Percentiles rank a stretch among this genome's conserved stretches.
Conservation (phyloP, 78 protist genomes). For the Pelomyxa schiedti region DNA sequence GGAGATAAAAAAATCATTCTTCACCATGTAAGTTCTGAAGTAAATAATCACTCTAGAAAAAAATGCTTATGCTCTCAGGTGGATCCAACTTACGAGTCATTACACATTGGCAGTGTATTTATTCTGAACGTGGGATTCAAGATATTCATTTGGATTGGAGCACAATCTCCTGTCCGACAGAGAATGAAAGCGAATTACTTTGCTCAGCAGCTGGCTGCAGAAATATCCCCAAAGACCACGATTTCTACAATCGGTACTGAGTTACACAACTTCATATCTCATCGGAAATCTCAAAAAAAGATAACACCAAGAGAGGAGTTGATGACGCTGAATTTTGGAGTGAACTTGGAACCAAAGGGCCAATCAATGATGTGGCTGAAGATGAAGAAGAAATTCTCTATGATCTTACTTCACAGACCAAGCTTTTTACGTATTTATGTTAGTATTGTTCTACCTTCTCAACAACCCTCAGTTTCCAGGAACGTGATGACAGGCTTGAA, state of each 20-base stretch:
- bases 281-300: no score
- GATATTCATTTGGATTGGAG: slow-evolving; percentile 19
- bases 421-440: no score
- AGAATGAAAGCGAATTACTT: slow-evolving; percentile 19
- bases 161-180: neutral
- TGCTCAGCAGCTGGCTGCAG: neutral
- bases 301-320: neutral
- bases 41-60: neutral
- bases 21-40: neutral
- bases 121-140: slow-evolving; percentile 13
- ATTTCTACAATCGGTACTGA: no score
- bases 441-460: no score
- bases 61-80: slow-evolving; percentile 4
- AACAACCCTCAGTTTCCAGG: no score
- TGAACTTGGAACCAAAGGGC: neutral
- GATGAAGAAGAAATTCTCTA: no score
- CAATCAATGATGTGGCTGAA: no score
- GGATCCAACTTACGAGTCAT: neutral
- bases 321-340: neutral
- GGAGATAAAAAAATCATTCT: neutral
- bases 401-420: no score
- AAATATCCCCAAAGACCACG: no score
- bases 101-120: slow-evolving; percentile 13
- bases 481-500: no score
- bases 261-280: neutral